phyloP scores from a whole-genome alignment of 2,329 filamentous ascomycete species.

The Colletotrichum salicis region DNA sequence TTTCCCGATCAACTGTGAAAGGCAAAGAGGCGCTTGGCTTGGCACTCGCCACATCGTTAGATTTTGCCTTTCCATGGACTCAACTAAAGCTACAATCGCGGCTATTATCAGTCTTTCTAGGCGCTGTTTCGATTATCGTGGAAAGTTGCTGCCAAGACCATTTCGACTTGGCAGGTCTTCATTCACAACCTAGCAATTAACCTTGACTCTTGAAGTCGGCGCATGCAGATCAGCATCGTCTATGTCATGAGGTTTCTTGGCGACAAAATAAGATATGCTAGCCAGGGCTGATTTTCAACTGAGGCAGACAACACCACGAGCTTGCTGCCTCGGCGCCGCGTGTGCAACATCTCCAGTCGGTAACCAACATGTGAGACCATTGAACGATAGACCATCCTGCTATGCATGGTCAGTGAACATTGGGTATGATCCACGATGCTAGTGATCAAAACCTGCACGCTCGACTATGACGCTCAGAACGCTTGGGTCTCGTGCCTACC shows the following conservation, averaged over 20 bases:
- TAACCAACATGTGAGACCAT: background rate
- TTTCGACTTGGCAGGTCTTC: conserved; percentile 7
- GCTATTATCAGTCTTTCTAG: background rate
- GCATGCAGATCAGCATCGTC: background rate
- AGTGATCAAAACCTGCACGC: too few relatives aligned
- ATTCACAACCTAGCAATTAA: background rate
- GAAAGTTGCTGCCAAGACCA: conserved; percentile 23
- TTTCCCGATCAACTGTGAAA: background rate
- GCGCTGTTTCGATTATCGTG: conserved; percentile 1
- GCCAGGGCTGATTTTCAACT: background rate
- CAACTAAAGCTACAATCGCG: background rate
- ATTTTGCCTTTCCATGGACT: background rate
- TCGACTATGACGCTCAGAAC: too few relatives aligned
- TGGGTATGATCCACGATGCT: too few relatives aligned
- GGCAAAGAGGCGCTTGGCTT: background rate
- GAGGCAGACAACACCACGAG: background rate
- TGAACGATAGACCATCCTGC: too few relatives aligned
- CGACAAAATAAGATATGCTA: background rate
- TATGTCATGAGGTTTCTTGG: background rate
- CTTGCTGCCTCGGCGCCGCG: background rate
- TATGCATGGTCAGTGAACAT: too few relatives aligned
- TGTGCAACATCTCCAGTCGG: background rate
- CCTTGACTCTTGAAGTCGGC: background rate
- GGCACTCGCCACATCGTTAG: background rate
- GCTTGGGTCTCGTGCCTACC: too few relatives aligned